phyloP scores from a whole-genome alignment of 306 rosid genomes.

The Cicer cuneatum region DNA sequence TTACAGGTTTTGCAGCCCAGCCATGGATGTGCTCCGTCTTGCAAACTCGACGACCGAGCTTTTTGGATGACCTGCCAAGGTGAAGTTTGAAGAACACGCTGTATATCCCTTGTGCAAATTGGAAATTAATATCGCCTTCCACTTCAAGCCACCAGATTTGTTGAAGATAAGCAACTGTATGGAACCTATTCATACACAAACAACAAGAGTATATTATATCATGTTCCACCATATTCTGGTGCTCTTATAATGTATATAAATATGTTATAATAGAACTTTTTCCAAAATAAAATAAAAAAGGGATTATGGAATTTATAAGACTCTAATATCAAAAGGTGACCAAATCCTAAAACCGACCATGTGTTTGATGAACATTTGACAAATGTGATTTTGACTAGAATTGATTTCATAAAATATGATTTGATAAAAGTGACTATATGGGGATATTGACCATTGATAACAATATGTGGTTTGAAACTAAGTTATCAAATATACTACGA shows the following conservation, averaged over 20 bases:
- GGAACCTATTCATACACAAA: slow-evolving; percentile 58
- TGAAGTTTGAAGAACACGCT: slow-evolving; percentile 74
- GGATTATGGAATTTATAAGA: slow-evolving; percentile 1
- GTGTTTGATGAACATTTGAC: too few species aligned
- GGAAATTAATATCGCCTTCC: slow-evolving; percentile 79
- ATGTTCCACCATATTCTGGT: background rate
- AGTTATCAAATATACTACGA: too few species aligned
- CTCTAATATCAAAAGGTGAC: background rate
- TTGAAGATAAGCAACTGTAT: slow-evolving; percentile 85
- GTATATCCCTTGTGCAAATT: slow-evolving; percentile 73
- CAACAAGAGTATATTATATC: background rate
- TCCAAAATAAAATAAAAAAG: too few species aligned
- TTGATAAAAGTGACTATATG: too few species aligned
- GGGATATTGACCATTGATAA: too few species aligned
- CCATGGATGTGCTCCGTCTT: slow-evolving; percentile 75
- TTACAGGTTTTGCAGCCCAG: slow-evolving; percentile 81
- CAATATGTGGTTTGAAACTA: too few species aligned
- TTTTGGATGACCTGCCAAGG: slow-evolving; percentile 73
- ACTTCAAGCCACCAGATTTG: slow-evolving; percentile 97
- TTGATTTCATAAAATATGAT: too few species aligned
- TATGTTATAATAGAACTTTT: background rate
- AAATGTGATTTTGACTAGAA: too few species aligned
- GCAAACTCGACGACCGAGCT: slow-evolving; percentile 74
- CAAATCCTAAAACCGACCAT: background rate
- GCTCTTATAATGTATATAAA: background rate